Conservation (phyloP, 306 rosid genomes). For the Datisca glomerata region DNA sequence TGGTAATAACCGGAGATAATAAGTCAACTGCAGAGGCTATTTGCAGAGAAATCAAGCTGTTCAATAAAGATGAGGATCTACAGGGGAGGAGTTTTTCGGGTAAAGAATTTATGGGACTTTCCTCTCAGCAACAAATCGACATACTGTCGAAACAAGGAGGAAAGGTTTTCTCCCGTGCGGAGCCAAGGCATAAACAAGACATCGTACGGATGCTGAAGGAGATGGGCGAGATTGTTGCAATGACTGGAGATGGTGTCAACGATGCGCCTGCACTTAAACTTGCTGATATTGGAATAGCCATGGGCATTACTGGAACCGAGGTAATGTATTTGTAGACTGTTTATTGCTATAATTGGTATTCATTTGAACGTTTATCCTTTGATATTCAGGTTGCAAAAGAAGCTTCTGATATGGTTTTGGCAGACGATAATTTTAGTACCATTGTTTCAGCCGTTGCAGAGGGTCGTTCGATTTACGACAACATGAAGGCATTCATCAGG, state of each 20-base stretch:
- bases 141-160: constrained; percentile 59
- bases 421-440: constrained; percentile 88
- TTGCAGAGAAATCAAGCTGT: constrained; percentile 8
- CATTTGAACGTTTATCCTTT: too few relatives aligned
- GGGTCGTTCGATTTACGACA: constrained; percentile 90
- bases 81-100: constrained; percentile 64
- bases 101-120: constrained; percentile 55
- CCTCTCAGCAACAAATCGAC: constrained; percentile 33
- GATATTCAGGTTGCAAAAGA: constrained; percentile 90
- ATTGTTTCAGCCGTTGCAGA: constrained; percentile 93
- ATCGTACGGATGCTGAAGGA: not conserved
- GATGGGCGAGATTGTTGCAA: constrained; percentile 63
- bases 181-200: not conserved
- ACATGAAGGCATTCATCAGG: constrained; percentile 97
- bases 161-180: not conserved
- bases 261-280: constrained; percentile 87
- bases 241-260: constrained; percentile 84
- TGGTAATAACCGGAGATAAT: not conserved
- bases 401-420: constrained; percentile 94
- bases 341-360: not conserved
- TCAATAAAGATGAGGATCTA: constrained; percentile 44
- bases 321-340: constrained; percentile 18
- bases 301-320: constrained; percentile 96
- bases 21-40: not conserved
- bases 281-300: constrained; percentile 85